Evolutionary conservation across 2,329 filamentous ascomycete species (phyloP).

Genomic region (Aaosphaeria pasadenensis): DNA sequence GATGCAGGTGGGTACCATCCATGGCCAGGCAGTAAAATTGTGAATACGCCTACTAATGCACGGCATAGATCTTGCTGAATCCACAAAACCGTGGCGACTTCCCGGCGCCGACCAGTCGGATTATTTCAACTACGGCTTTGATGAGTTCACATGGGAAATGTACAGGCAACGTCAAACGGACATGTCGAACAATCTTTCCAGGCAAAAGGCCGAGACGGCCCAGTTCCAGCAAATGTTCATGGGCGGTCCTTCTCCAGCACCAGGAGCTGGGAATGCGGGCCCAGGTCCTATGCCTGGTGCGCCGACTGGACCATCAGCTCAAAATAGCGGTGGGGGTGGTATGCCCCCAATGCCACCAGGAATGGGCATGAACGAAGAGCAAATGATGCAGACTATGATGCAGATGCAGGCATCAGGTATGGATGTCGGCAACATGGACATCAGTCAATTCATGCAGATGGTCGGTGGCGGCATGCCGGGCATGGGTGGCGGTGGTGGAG

Average conservation of each 20-base stretch:
- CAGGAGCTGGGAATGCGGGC: conserved; percentile 11
- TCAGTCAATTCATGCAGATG: conserved; percentile 35
- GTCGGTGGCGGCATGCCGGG: conserved; percentile 11
- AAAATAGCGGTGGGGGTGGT: conserved; percentile 11
- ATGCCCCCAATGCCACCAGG: conserved; percentile 17
- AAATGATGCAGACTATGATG: conserved; percentile 61
- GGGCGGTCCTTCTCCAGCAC: conserved; percentile 20
- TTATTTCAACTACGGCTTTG: conserved; percentile 99
- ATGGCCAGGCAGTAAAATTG: not conserved
- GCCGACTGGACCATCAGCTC: conserved; percentile 26
- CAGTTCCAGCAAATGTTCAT: conserved; percentile 60
- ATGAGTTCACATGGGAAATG: conserved; percentile 96
- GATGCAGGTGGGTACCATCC: conserved; percentile 39
- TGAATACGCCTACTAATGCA: not conserved
- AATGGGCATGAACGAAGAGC: conserved; percentile 46
- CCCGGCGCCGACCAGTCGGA: conserved; percentile 93
- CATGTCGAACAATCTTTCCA: conserved; percentile 71
- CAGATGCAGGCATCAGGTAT: conserved; percentile 50
- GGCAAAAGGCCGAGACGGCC: conserved; percentile 70
- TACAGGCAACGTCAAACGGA: conserved; percentile 87
- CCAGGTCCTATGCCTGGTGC: conserved; percentile 14
- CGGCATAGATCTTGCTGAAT: conserved; percentile 52
- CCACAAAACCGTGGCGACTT: conserved; percentile 90
- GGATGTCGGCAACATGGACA: conserved; percentile 33
- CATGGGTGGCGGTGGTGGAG: conserved; percentile 17